Base-by-base conservation (phyloP, 2,329 filamentous ascomycete genomes). In the Aureobasidium sp. region DNA sequence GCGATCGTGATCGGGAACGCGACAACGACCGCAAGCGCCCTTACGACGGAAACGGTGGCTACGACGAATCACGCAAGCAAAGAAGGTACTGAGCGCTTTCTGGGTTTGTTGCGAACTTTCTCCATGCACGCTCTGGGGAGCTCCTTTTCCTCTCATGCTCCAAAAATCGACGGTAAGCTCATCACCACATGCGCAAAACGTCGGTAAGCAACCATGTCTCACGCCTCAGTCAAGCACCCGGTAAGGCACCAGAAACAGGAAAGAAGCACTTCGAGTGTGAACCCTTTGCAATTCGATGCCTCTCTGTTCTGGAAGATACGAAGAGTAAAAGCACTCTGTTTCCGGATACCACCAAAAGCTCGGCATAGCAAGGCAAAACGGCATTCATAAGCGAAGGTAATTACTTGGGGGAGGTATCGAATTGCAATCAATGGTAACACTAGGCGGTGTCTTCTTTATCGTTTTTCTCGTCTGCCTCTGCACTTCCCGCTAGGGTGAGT, bases 21-120 rank as follows among this genome's bases (percentile, higher is more conserved):
- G 79, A 82, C 69, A 84, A 88, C 70, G 86, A 85, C 66, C 78
- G 85, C 53, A 85, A 87, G 78, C 78, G 85, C 74, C 79, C 78
- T 61, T 94, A 92, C 79, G 94, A 97, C 61, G 92, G 91, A 90
- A 47, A 63, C 10, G 67, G 74, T 76, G 87, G 88, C 70, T 91
- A 95, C 81, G 94, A 97, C 75, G 95, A 97, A 79, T 83, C 85
- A 59, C 85, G 88, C 71, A 84, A 82, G 72, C 85, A 87, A 76
- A 83, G 88, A 75, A 83, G 88, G 75, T 91, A 90, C 76, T 90
- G 80, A 78, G 65, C 54, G 36, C 38, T 15, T n/a, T 27, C 38
- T 45, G 48, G 60, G 50, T 64, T 55, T 64, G 60, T 64, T 64
- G 31, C 40, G 38, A 15, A 23, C 40, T 64, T 23, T 45, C 31